Evolutionary conservation across 139 green algal genomes (phyloP).

Genomic region (Zygnema circumcarinatum): DNA sequence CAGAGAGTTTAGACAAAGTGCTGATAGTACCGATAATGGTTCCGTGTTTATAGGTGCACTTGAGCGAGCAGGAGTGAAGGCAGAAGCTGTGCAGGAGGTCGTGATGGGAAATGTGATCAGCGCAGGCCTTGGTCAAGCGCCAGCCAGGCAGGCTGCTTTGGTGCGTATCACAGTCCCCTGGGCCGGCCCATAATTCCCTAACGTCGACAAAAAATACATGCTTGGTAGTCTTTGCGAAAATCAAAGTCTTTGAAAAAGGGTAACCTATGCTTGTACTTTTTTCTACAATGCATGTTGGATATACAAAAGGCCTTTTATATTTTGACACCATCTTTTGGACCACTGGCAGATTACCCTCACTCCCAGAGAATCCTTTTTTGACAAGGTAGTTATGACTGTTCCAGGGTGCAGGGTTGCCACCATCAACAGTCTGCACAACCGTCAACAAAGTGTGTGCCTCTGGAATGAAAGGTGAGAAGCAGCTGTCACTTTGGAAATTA

Average conservation of each 20-base stretch:
- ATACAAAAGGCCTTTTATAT: no score
- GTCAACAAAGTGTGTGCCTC: slow-evolving; percentile 91
- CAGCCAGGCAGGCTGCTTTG: slow-evolving; percentile 77
- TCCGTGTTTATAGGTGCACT: slow-evolving; percentile 63
- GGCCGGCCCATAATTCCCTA: no score
- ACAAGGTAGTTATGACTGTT: no score
- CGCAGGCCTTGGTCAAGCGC: slow-evolving; percentile 82
- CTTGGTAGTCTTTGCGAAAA: no score
- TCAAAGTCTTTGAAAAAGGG: background rate
- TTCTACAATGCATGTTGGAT: no score
- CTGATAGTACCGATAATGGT: no score
- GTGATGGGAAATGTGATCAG: slow-evolving; percentile 86
- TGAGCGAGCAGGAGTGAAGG: slow-evolving; percentile 63
- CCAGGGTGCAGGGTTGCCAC: slow-evolving; percentile 71
- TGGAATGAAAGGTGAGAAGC: slow-evolving; percentile 79
- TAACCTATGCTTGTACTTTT: no score
- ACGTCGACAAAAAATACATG: no score
- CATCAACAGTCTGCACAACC: slow-evolving; percentile 74
- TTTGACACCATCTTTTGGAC: no score
- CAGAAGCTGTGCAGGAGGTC: slow-evolving; percentile 72
- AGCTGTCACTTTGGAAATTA: background rate
- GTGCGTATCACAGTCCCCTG: background rate
- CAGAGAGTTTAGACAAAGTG: no score
- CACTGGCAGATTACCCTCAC: no score
- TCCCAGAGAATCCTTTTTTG: no score